Evolutionary conservation across 495 filamentous ascomycete species (phyloP).

Genomic region (Pyronema omphalodes): DNA sequence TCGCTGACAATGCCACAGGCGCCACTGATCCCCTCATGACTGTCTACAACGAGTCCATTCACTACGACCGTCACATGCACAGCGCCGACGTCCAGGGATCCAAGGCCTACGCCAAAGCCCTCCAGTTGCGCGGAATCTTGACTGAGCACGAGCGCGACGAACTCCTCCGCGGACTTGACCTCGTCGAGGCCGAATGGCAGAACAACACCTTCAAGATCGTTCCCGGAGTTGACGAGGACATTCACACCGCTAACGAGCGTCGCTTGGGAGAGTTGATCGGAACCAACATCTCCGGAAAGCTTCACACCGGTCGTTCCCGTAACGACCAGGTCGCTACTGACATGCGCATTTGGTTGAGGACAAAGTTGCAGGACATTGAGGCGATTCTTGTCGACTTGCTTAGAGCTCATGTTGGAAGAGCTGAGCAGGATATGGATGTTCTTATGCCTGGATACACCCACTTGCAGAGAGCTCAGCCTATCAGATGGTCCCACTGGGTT

Average conservation of each 20-base stretch:
- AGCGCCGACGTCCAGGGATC: conserved; percentile 63
- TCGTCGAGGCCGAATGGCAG: conserved; percentile 62
- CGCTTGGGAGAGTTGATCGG: conserved; percentile 79
- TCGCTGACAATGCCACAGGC: conserved; percentile 25
- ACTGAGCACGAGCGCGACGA: conserved; percentile 53
- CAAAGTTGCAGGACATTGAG: conserved; percentile 57
- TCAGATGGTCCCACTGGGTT: conserved; percentile 79
- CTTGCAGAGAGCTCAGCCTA: conserved; percentile 76
- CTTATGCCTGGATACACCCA: conserved; percentile 70
- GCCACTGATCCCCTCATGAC: conserved; percentile 79
- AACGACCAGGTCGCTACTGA: conserved; percentile 93
- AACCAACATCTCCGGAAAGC: conserved; percentile 68
- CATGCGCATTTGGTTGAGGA: conserved; percentile 80
- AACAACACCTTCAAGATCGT: conserved; percentile 39
- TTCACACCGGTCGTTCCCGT: conserved; percentile 78
- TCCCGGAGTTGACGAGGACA: conserved; percentile 47
- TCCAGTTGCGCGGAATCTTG: conserved; percentile 57
- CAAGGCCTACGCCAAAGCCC: conserved; percentile 76
- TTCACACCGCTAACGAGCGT: conserved; percentile 89
- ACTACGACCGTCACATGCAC: conserved; percentile 69
- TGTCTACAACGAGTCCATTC: conserved; percentile 71
- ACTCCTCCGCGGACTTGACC: conserved; percentile 54
- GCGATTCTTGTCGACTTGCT: conserved; percentile 49
- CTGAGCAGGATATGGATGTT: conserved; percentile 58
- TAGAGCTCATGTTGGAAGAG: conserved; percentile 49